Conservation (phyloP, 768 basidiomycete genomes). For the Lyophyllum decastes region DNA sequence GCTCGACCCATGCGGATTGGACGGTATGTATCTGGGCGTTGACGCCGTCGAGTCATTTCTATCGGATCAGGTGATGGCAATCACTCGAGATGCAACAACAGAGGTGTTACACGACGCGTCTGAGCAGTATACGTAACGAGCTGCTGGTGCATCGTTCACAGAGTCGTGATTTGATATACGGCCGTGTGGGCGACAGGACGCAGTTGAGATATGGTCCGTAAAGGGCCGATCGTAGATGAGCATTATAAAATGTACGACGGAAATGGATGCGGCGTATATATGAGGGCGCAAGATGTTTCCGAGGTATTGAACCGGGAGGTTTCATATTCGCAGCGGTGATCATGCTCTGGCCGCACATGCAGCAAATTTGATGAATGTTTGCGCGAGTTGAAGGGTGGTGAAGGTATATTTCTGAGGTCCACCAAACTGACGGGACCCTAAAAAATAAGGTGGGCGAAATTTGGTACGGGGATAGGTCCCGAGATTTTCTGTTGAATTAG, state of each 20-base stretch:
- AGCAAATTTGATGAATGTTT: too few species aligned
- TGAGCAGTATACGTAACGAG: not conserved
- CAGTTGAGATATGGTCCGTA: not conserved
- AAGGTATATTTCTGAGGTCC: too few species aligned
- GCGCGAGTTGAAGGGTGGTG: too few species aligned
- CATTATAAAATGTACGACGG: not conserved
- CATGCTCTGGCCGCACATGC: too few species aligned
- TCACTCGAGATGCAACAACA: not conserved
- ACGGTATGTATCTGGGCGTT: not conserved
- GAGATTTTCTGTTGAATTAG: not conserved
- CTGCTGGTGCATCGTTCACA: not conserved
- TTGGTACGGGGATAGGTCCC: not conserved
- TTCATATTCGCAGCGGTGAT: too few species aligned
- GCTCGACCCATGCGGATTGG: not conserved
- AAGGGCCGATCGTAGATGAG: not conserved
- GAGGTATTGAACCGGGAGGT: too few species aligned
- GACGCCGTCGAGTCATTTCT: not conserved
- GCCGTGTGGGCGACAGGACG: not conserved
- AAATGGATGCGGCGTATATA: not conserved
- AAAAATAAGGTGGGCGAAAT: too few species aligned
- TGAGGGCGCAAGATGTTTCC: not conserved
- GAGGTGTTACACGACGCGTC: not conserved
- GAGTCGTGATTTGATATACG: not conserved
- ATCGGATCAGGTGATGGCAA: not conserved
- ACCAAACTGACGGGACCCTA: too few species aligned